Evolutionary conservation across 371 early-diverging fungal genomes (phyloP), one percentile per base, ranked within the genome.

Genomic region (Mucor sp.): DNA sequence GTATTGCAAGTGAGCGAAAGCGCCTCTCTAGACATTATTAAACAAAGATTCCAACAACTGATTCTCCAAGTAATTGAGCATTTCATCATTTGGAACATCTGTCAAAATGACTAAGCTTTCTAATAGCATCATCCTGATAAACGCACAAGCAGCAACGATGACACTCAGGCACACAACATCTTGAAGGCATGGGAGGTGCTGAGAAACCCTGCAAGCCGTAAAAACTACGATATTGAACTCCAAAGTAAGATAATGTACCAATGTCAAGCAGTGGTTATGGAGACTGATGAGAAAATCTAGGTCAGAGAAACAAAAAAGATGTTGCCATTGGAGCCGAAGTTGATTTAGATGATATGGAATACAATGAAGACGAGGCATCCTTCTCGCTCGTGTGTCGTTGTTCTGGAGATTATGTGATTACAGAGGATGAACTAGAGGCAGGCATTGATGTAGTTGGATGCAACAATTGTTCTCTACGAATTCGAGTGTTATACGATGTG

Each of bases 121-220:
- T 23, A 14, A 2, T 65, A 85, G 86, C 71, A 80, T 67, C 86
- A 85, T 74, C 86, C 86, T 21, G 86, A 85, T 47, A 84, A 84
- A 71, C 68, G 62, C 1, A 53, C 60, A 27, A 30, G 44, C 15
- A 43, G 37, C 23, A 60, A 41, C 28, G 57, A 48, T 19, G 62
- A 58, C 21, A 47, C 37, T 19, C 53, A 68, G 60, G 77, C 75
- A 9, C 79, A 85, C 25, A 64, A 60, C 15, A 78, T 85, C 23
- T 48, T 82, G 14, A 66, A 78, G 62, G 86, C 86, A 19, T 85
- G 86, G 86, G 74, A 80, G 9, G 63, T 77, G 4, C 50, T 85
- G 25, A 66, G 78, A 30, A 68, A 78, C 60, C 61, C 76, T 6
- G 62, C 63, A 57, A 67, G 61, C 23, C 79, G 84, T 9, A 79